Evolutionary conservation across 208 protist species (phyloP).

Genomic region (Herpetomonas samuelpessoai): DNA sequence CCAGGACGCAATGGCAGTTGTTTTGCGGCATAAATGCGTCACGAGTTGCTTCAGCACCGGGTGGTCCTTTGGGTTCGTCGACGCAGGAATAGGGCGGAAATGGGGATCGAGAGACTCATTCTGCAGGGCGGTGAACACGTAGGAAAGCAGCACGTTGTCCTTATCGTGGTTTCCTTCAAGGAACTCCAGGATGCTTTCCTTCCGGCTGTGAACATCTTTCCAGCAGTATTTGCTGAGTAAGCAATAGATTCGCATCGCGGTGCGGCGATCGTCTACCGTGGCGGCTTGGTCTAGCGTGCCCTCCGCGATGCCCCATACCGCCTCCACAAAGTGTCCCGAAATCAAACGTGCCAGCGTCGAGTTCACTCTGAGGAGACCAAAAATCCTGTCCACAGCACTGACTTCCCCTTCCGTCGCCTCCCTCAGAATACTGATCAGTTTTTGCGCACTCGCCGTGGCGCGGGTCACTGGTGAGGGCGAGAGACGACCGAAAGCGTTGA

Average conservation of each 20-base stretch:
- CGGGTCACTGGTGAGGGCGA: conserved; percentile 51
- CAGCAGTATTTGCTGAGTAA: conserved; percentile 71
- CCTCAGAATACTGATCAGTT: conserved; percentile 65
- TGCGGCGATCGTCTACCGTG: conserved; percentile 58
- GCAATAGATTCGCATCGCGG: conserved; percentile 88
- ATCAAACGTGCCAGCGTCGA: conserved; percentile 52
- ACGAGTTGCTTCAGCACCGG: conserved; percentile 67
- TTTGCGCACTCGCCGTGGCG: conserved; percentile 70
- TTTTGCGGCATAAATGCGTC: conserved; percentile 75
- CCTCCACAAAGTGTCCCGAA: conserved; percentile 76
- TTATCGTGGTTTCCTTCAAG: conserved; percentile 42
- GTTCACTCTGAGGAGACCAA: conserved; percentile 63
- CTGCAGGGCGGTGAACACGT: conserved; percentile 72
- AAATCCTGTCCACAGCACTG: conserved; percentile 82
- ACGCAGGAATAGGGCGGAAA: conserved; percentile 55
- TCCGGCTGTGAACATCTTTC: conserved; percentile 62
- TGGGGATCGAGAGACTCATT: conserved; percentile 68
- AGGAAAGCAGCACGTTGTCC: conserved; percentile 84
- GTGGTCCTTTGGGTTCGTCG: conserved; percentile 41
- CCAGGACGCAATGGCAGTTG: conserved; percentile 71
- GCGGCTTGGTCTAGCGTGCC: conserved; percentile 60
- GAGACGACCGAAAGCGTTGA: conserved; percentile 59
- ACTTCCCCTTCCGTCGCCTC: conserved; percentile 82
- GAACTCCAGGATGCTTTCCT: conserved; percentile 73
- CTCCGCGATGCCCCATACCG: conserved; percentile 83